These are phyloP conservation scores for Annulohypoxylon moriforme DNA, from an alignment of 495 filamentous ascomycete species.

Conservation along the genomic window DNA sequence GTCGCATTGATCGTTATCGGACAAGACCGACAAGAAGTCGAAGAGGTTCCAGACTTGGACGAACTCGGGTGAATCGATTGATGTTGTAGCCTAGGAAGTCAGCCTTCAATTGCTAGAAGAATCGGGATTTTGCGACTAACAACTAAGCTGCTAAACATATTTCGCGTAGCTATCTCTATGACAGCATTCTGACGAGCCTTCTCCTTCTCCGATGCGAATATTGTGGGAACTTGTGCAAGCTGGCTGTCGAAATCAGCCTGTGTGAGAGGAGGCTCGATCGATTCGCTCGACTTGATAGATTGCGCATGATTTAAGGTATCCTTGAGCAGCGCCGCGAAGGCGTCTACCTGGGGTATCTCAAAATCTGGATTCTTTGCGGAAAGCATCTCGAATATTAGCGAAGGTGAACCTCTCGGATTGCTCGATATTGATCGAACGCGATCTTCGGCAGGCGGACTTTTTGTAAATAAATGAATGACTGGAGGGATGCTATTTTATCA, in stretches of 20 bases:
- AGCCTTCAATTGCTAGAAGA: conserved; percentile 40
- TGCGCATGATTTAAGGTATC: conserved; percentile 73
- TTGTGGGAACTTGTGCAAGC: conserved; percentile 53
- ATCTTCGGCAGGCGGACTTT: background rate
- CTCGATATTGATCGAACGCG: conserved; percentile 1
- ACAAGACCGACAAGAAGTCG: conserved; percentile 86
- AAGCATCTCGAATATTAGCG: conserved; percentile 50
- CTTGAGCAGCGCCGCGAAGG: conserved; percentile 66
- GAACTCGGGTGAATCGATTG: conserved; percentile 79
- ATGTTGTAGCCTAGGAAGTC: conserved; percentile 68
- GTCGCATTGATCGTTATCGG: conserved; percentile 86
- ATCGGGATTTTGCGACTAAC: conserved; percentile 59
- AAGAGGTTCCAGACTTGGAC: conserved; percentile 91
- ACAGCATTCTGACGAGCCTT: conserved; percentile 67
- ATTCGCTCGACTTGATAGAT: conserved; percentile 69
- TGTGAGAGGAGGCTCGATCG: conserved; percentile 82
- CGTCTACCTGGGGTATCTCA: conserved; percentile 66
- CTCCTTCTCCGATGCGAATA: conserved; percentile 50
- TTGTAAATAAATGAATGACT: conserved; percentile 2
- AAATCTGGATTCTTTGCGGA: conserved; percentile 53
- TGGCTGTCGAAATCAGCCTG: conserved; percentile 67
- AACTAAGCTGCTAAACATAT: conserved; percentile 78
- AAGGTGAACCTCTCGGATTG: background rate
- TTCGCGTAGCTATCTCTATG: conserved; percentile 81
- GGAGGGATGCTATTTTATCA: conserved; percentile 6